Conservation (phyloP, 2,329 filamentous ascomycete genomes). For the Phialocephala sp. region DNA sequence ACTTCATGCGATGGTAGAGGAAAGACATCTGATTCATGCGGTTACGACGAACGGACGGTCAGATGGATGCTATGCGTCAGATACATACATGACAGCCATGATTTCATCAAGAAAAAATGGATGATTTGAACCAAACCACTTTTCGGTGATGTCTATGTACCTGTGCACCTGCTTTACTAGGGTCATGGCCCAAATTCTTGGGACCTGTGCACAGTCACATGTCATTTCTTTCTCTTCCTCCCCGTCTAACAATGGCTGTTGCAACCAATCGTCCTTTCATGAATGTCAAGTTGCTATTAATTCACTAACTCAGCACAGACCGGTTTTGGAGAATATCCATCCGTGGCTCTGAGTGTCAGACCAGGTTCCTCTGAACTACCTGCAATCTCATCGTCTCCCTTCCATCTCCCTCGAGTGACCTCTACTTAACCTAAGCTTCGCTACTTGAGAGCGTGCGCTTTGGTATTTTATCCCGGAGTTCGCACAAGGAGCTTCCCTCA, state of each 20-base stretch:
- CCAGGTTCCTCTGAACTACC: background rate
- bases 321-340: conserved; percentile 7
- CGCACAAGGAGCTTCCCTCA: too few relatives aligned
- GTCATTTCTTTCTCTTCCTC: background rate
- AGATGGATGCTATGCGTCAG: conserved; percentile 2
- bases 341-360: background rate
- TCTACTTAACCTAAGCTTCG: background rate
- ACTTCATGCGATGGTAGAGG: background rate
- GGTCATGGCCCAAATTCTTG: background rate
- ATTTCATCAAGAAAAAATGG: conserved; percentile 1
- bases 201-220: background rate
- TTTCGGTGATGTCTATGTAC: background rate
- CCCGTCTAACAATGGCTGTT: background rate
- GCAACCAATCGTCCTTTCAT: background rate
- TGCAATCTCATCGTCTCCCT: background rate
- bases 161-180: background rate
- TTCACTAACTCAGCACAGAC: background rate
- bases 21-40: conserved; percentile 3
- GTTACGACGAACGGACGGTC: conserved; percentile 8
- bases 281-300: background rate
- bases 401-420: background rate
- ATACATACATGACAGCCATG: conserved; percentile 1
- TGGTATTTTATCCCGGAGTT: too few relatives aligned
- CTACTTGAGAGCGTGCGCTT: background rate
- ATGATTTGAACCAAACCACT: background rate